A percentile compares a stretch with the other conserved stretches of the same genome.
Conservation (phyloP, 129 eudicot genomes). For the Artemisia argyi region DNA sequence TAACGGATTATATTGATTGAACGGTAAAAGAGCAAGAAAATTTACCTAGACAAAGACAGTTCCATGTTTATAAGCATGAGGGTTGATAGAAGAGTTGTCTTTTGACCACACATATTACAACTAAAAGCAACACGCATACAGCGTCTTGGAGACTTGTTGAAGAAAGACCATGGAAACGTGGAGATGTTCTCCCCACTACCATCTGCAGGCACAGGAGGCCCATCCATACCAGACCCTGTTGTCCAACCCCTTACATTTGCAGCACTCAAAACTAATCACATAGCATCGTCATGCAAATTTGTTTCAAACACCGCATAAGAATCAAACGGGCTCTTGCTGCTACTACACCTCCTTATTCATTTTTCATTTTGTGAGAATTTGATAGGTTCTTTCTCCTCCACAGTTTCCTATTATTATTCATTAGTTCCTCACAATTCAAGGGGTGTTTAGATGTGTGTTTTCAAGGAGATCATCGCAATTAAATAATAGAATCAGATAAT, state of each 20-base stretch:
- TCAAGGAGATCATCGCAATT: too few species aligned
- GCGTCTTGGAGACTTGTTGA: slow-evolving; percentile 83
- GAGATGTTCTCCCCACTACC: background rate
- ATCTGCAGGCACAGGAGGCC: slow-evolving; percentile 43
- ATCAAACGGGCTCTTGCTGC: too few species aligned
- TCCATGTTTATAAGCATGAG: slow-evolving; percentile 72
- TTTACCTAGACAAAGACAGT: too few species aligned
- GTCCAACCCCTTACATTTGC: slow-evolving; percentile 91
- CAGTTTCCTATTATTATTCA: too few species aligned
- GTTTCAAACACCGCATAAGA: background rate
- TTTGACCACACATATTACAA: slow-evolving; percentile 88
- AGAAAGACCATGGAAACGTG: slow-evolving; percentile 11
- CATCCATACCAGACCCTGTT: slow-evolving; percentile 46
- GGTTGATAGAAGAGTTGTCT: slow-evolving; percentile 90
- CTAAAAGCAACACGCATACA: slow-evolving; percentile 95
- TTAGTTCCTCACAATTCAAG: too few species aligned
- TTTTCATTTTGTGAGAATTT: too few species aligned
- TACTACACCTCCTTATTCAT: background rate
- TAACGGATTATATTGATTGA: too few species aligned
- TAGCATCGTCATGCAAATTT: slow-evolving; percentile 70
- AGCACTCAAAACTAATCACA: slow-evolving; percentile 95
- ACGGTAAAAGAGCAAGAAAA: too few species aligned
- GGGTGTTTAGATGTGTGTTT: too few species aligned
- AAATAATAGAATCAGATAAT: too few species aligned
- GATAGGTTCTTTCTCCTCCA: too few species aligned